phyloP scores from a whole-genome alignment of 257 asterid genomes.

The Cinchona pubescens region DNA sequence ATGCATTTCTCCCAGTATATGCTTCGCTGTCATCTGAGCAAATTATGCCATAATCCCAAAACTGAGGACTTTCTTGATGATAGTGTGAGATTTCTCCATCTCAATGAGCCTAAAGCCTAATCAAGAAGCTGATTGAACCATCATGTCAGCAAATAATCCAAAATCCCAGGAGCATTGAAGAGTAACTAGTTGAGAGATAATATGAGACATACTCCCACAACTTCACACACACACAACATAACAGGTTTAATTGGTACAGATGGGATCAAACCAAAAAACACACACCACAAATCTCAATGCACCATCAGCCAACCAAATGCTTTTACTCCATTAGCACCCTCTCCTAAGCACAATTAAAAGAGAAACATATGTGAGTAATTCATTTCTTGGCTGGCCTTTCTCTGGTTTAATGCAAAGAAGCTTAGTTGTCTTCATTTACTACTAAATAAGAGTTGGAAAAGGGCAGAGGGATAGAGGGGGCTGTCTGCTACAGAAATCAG shows the following conservation, averaged over 20 bases:
- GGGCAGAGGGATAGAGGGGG: background rate
- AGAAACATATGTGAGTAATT: background rate
- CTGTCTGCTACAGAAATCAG: constrained; percentile 18
- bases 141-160: constrained; percentile 26
- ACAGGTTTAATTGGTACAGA: too few relatives aligned
- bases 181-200: background rate
- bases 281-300: constrained; percentile 46
- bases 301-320: constrained; percentile 31
- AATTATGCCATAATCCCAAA: constrained; percentile 34
- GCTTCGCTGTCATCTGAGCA: constrained; percentile 25
- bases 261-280: background rate
- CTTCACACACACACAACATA: background rate
- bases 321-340: constrained; percentile 39
- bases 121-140: background rate
- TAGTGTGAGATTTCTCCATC: constrained; percentile 2
- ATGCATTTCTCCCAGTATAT: background rate
- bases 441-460: constrained; percentile 32
- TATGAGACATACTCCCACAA: background rate
- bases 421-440: constrained; percentile 33
- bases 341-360: constrained; percentile 28
- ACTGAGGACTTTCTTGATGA: constrained; percentile 22
- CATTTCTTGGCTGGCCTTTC: constrained; percentile 11
- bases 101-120: background rate
- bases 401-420: constrained; percentile 22
- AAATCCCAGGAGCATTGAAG: constrained; percentile 31